Evolutionary conservation across 2,329 filamentous ascomycete genomes (phyloP).

Genomic region (Aspergillus costaricaensis): DNA sequence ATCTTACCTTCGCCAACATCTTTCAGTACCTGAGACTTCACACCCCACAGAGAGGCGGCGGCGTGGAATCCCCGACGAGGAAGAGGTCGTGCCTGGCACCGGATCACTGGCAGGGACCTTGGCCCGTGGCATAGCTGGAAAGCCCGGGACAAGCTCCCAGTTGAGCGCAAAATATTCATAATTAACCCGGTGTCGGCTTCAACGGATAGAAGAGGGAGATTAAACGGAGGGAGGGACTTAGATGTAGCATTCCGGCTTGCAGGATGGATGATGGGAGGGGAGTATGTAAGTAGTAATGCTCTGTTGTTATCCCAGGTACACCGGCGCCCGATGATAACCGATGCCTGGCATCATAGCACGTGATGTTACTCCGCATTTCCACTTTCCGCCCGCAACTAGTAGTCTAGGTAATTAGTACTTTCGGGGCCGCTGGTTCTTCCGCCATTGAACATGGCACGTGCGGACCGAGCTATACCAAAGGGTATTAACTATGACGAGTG

Average conservation of each 20-base stretch:
- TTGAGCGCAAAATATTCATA: slow-evolving; percentile 37
- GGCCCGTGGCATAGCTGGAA: slow-evolving; percentile 29
- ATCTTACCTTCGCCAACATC: slow-evolving; percentile 47
- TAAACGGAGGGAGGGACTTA: slow-evolving; percentile 5
- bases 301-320: slow-evolving; percentile 2
- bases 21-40: slow-evolving; percentile 44
- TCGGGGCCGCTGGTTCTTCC: too few relatives aligned
- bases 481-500: too few relatives aligned
- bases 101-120: slow-evolving; percentile 29
- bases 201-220: slow-evolving; percentile 2
- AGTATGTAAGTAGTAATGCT: slow-evolving; percentile 1
- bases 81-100: slow-evolving; percentile 24
- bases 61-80: slow-evolving; percentile 40
- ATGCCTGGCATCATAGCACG: slow-evolving; percentile 25
- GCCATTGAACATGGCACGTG: too few relatives aligned
- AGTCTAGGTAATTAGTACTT: too few relatives aligned
- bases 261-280: slow-evolving; percentile 10
- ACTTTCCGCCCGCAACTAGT: too few relatives aligned
- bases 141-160: slow-evolving; percentile 31
- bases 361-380: slow-evolving; percentile 19
- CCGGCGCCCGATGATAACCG: slow-evolving; percentile 29
- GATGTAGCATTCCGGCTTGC: slow-evolving; percentile 1
- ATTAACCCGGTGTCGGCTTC: slow-evolving; percentile 8
- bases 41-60: slow-evolving; percentile 35
- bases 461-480: too few relatives aligned